Base-by-base conservation (phyloP, 2,329 filamentous ascomycete species). In the Xylariomycetidae sp. region DNA sequence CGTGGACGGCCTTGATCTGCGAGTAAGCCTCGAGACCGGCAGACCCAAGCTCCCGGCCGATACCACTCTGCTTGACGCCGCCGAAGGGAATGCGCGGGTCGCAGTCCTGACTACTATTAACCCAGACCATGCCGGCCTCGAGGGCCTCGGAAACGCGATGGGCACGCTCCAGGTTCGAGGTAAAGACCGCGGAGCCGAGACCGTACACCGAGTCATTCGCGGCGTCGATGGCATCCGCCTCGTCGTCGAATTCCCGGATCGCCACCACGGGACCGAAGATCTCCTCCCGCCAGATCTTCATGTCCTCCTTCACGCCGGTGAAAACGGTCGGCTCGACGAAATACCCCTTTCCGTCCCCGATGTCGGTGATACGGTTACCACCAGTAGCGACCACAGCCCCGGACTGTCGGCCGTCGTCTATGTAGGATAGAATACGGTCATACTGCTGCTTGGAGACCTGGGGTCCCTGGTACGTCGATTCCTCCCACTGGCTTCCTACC, bases 171-270 rank as follows among this genome's bases (percentile, higher is more conserved):
- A 82, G 65, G 59, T 79, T 72, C 49, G 56, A 71, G 42, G 78
- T 82, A 65, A 81, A 76, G 20, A 82, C 66, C 37, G 76, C 77
- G 33, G 77, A 72, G 43, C 76, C 77, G 37, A 83, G 70, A 54
- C 78, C 79, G 60, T 80, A 82, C 39, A 58, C 74, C 43, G 71
- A 74, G 57, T 63, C 61, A 65, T 83, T 83, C 38, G 68, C 76
- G 35, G 74, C 59, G 46, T 64, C 63, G 59, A 83, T 72, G 40
- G 69, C 75, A 30, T 83, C 79, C 19, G 74, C 77, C 59, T 78
- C 72, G 52, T 65, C 72, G 60, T 73, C 75, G 67, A 83, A 82
- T 59, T 80, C 81, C 59, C 70, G 65, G 54, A 83, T 42, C 16
- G 26, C 34, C 35, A 35, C 35, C 4, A 36, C 27, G 2, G 39